These are phyloP conservation scores for Balansia obtecta DNA, from an alignment of 2,329 filamentous ascomycete species.

Conservation along the genomic window DNA sequence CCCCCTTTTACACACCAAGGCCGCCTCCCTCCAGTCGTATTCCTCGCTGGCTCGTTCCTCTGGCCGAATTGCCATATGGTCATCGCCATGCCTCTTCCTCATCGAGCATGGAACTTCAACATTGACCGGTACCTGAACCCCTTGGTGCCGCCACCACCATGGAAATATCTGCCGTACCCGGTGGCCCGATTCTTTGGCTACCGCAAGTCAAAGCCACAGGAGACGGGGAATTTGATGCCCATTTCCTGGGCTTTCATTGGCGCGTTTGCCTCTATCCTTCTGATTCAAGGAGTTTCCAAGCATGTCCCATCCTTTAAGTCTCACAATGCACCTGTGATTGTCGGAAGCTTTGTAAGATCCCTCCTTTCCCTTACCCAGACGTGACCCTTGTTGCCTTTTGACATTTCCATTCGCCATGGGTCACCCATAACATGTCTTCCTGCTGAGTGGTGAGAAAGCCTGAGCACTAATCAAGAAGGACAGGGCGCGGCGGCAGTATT, in stretches of 20 bases:
- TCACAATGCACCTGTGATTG: constrained; percentile 44
- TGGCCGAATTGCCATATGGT: not conserved
- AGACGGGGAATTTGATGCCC: constrained; percentile 44
- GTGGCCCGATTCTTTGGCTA: constrained; percentile 59
- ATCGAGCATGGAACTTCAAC: constrained; percentile 46
- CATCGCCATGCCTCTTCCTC: constrained; percentile 8
- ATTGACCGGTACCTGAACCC: constrained; percentile 68
- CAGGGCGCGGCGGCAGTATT: constrained; percentile 67
- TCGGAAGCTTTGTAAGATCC: constrained; percentile 57
- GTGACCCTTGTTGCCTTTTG: not conserved
- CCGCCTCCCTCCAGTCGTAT: not conserved
- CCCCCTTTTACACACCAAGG: not conserved
- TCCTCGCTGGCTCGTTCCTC: not conserved
- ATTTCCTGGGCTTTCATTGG: constrained; percentile 54
- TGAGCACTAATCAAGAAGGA: not conserved
- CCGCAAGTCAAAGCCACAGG: constrained; percentile 26
- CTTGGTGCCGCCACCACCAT: constrained; percentile 51
- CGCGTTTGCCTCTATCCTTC: constrained; percentile 45
- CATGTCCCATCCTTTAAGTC: constrained; percentile 40
- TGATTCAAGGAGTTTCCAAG: constrained; percentile 45
- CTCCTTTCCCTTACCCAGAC: not conserved
- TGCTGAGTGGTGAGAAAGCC: not conserved
- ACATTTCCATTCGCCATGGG: not conserved
- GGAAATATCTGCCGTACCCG: constrained; percentile 49
- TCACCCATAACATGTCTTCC: too few species aligned